Conservation (phyloP, 2,329 filamentous ascomycete species). For the Sodiomyces alkalinus region DNA sequence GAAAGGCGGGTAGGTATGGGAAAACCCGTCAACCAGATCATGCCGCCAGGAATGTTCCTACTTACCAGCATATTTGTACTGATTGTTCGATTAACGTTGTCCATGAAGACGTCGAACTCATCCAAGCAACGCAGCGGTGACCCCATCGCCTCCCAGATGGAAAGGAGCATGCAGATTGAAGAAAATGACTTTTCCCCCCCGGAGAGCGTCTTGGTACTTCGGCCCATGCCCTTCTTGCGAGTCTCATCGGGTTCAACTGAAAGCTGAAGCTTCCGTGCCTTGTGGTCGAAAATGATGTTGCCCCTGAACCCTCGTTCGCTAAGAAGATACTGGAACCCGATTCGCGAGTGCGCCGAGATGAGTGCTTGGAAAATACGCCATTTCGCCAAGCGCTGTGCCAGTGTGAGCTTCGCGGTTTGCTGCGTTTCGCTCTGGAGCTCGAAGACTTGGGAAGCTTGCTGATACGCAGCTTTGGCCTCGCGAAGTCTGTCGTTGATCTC, state of each 20-base stretch:
- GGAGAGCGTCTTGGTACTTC: slow-evolving; percentile 82
- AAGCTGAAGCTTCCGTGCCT: slow-evolving; percentile 58
- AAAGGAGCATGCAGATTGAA: slow-evolving; percentile 81
- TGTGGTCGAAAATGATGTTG: slow-evolving; percentile 63
- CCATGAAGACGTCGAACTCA: slow-evolving; percentile 99
- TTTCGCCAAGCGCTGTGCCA: slow-evolving; percentile 53
- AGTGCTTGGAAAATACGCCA: slow-evolving; percentile 72
- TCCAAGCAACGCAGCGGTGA: slow-evolving; percentile 88
- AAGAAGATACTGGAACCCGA: slow-evolving; percentile 77
- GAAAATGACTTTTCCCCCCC: slow-evolving; percentile 97
- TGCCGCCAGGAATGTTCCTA: slow-evolving; percentile 7
- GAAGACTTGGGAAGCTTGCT: slow-evolving; percentile 20
- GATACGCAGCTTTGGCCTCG: slow-evolving; percentile 24
- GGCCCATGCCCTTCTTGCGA: slow-evolving; percentile 50
- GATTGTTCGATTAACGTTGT: slow-evolving; percentile 84
- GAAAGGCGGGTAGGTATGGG: too few species aligned
- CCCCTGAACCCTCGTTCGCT: slow-evolving; percentile 83
- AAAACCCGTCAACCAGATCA: background rate
- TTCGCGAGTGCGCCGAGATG: slow-evolving; percentile 74
- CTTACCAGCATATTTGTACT: slow-evolving; percentile 86
- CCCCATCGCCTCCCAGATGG: slow-evolving; percentile 97
- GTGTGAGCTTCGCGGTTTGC: slow-evolving; percentile 36
- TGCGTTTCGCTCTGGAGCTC: slow-evolving; percentile 27
- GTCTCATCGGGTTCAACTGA: slow-evolving; percentile 60
- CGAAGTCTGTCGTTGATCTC: slow-evolving; percentile 40